These are phyloP conservation scores for Camelina neglecta DNA, from an alignment of 345 rosid genomes.

Conservation along the genomic window DNA sequence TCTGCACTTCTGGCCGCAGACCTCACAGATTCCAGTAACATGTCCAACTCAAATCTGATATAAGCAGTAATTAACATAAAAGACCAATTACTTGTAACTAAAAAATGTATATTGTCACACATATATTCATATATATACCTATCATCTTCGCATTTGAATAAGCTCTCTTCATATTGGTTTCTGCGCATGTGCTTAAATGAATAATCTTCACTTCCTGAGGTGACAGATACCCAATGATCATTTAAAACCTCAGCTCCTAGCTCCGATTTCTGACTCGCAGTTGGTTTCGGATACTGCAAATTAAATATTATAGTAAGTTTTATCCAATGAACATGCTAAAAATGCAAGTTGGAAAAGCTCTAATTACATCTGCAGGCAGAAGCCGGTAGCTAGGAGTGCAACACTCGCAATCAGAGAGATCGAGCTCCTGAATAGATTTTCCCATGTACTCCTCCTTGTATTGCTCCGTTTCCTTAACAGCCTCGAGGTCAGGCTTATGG, in stretches of 20 bases:
- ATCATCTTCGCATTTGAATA: conserved; percentile 98
- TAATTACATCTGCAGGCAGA: conserved; percentile 83
- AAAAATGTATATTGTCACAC: background rate
- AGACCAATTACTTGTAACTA: conserved; percentile 6
- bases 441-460: conserved; percentile 72
- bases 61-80: conserved; percentile 2
- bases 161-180: conserved; percentile 94
- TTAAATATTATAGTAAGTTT: conserved; percentile 21
- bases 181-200: conserved; percentile 98
- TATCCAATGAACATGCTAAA: conserved; percentile 14
- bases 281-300: conserved; percentile 81
- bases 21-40: conserved; percentile 92
- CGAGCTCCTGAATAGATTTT: conserved; percentile 97
- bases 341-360: conserved; percentile 21
- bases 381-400: conserved; percentile 97
- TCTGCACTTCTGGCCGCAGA: conserved; percentile 81
- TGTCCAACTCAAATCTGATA: conserved; percentile 94
- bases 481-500: conserved; percentile 68
- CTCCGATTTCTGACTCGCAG: conserved; percentile 69
- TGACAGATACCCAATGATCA: conserved; percentile 98
- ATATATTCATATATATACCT: conserved; percentile 51
- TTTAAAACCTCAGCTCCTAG: conserved; percentile 84
- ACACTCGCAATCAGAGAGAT: conserved; percentile 85
- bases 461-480: conserved; percentile 69
- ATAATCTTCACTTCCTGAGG: conserved; percentile 98